A percentile compares a stretch with the other conserved stretches of the same genome.
phyloP scores from a whole-genome alignment of 805 yeast species.

The Lachancea nothofagi region DNA sequence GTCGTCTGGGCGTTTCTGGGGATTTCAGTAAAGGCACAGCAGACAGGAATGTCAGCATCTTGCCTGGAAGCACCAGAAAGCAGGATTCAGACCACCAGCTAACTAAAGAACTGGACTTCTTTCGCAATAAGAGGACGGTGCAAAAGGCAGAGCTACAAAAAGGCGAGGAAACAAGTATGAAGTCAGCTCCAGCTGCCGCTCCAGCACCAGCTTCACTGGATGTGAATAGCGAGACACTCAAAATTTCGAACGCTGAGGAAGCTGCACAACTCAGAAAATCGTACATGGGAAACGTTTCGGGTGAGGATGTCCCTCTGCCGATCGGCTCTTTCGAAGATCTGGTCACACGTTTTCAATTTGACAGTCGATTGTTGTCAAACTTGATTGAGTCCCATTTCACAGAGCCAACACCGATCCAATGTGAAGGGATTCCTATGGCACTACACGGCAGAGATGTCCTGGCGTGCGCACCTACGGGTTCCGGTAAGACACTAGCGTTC shows the following conservation, averaged over 20 bases:
- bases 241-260: constrained; percentile 49
- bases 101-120: constrained; percentile 77
- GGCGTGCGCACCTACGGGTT: constrained; percentile 97
- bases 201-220: constrained; percentile 21
- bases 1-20: constrained; percentile 19
- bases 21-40: constrained; percentile 20
- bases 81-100: constrained; percentile 43
- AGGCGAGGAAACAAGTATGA: constrained; percentile 28
- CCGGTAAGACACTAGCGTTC: constrained; percentile 94
- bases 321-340: constrained; percentile 85
- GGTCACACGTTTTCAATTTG: constrained; percentile 58
- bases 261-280: constrained; percentile 57
- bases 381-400: constrained; percentile 64
- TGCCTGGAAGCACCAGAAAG: constrained; percentile 28
- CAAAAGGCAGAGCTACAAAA: constrained; percentile 23
- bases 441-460: constrained; percentile 68
- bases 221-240: constrained; percentile 36
- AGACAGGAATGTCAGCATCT: background rate
- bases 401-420: constrained; percentile 90
- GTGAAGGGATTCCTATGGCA: constrained; percentile 78
- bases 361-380: constrained; percentile 49
- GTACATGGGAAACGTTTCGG: constrained; percentile 65
- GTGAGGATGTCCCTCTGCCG: constrained; percentile 85
- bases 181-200: constrained; percentile 12
- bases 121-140: constrained; percentile 48